A percentile compares a stretch with the other conserved stretches of the same genome.
Conservation (phyloP, 345 rosid genomes). For the Rhodomyrtus tomentosa region DNA sequence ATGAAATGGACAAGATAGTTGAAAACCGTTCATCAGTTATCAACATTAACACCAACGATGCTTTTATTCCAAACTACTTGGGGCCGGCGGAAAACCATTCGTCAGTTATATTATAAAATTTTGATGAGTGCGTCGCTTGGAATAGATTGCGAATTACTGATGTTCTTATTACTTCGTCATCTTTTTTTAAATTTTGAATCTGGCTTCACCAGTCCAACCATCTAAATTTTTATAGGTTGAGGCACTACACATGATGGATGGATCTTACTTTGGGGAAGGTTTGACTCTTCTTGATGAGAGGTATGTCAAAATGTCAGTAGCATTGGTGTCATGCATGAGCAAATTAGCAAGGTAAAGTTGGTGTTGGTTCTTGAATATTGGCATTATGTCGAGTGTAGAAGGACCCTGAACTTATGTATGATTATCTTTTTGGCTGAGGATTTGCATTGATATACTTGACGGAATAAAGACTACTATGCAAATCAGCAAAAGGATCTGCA, state of each 20-base stretch:
- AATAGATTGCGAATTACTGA: not conserved
- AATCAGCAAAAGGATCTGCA: not conserved
- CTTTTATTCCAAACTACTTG: too few species aligned
- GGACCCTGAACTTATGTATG: not conserved
- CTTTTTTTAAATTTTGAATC: not conserved
- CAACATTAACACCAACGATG: too few species aligned
- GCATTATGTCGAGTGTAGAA: not conserved
- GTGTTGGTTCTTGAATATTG: not conserved
- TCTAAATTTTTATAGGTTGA: conserved; percentile 35
- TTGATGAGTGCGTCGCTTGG: not conserved
- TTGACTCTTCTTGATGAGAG: conserved; percentile 77
- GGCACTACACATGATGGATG: conserved; percentile 39
- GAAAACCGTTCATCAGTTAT: too few species aligned
- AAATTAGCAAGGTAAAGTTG: not conserved
- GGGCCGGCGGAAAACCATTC: too few species aligned
- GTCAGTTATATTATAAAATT: not conserved
- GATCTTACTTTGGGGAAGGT: conserved; percentile 74
- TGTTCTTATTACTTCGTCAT: not conserved
- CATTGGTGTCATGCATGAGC: not conserved
- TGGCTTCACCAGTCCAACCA: not conserved
- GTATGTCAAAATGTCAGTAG: conserved; percentile 14
- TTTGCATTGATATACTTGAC: too few species aligned
- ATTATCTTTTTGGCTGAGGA: not conserved
- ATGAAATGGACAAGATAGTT: not conserved
- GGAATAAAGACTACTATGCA: not conserved